A percentile compares a stretch with the other conserved stretches of the same genome.
Evolutionary conservation across 2,329 filamentous ascomycete genomes (phyloP).

Genomic region (Fusarium vanettenii): DNA sequence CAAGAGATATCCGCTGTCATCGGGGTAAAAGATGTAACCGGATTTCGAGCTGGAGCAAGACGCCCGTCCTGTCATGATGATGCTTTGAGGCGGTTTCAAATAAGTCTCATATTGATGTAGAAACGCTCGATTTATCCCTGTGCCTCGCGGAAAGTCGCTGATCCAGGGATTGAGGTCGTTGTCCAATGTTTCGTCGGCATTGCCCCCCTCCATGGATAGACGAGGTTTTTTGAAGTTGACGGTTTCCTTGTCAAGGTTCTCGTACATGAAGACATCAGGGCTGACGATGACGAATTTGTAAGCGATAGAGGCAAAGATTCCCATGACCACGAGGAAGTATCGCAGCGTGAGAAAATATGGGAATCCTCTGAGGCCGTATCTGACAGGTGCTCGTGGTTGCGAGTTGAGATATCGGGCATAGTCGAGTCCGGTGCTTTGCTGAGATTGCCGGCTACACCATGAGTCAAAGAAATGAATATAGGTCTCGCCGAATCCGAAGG

Average conservation of each 20-base stretch:
- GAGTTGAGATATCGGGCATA: conserved; percentile 15
- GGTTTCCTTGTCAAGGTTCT: not conserved
- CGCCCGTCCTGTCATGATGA: not conserved
- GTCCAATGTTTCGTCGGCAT: not conserved
- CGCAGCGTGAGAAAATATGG: not conserved
- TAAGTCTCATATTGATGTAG: not conserved
- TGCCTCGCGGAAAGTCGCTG: not conserved
- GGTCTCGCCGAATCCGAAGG: conserved; percentile 5
- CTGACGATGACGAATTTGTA: conserved; percentile 12
- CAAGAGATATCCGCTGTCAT: not conserved
- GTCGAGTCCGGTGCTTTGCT: conserved; percentile 4
- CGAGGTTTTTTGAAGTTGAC: not conserved
- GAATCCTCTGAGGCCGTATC: conserved; percentile 4
- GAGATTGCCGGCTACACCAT: conserved; percentile 13
- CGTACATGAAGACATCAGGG: not conserved
- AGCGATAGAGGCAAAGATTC: not conserved
- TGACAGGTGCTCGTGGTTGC: conserved; percentile 6
- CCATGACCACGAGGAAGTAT: not conserved
- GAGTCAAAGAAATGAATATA: conserved; percentile 24
- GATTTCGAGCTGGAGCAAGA: not conserved
- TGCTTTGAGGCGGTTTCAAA: not conserved
- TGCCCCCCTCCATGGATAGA: not conserved
- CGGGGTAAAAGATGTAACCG: not conserved
- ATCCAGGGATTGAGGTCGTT: not conserved
- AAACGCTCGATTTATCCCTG: not conserved